Evolutionary conservation across 169 alveolate species (phyloP).

Genomic region (Eimeria acervulina): DNA sequence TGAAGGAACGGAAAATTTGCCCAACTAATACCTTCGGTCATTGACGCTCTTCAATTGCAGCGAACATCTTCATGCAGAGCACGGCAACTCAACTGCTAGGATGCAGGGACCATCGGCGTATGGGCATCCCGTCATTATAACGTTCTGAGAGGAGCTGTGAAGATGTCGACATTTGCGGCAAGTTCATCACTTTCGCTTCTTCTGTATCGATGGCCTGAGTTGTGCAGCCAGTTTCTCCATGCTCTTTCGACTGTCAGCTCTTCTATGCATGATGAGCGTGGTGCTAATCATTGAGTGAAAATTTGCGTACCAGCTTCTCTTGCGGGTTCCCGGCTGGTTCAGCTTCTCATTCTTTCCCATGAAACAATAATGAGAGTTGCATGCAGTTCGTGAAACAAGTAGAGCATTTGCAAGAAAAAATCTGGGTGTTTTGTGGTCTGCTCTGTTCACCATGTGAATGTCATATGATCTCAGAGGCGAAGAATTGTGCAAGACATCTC

Average conservation of each 20-base stretch:
- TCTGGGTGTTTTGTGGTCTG: not conserved
- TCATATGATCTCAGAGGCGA: conserved; percentile 55
- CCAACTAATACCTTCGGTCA: not conserved
- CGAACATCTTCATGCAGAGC: not conserved
- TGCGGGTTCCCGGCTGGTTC: not conserved
- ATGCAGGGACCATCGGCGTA: not conserved
- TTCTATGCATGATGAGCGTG: not conserved
- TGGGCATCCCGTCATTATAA: not conserved
- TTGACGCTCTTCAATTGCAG: not conserved
- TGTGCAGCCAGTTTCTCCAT: not conserved
- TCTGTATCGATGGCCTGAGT: not conserved
- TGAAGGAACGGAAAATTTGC: not conserved
- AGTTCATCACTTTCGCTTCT: not conserved
- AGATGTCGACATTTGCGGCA: conserved; percentile 76
- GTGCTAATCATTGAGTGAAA: not conserved
- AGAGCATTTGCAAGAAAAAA: not conserved
- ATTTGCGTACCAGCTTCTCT: not conserved
- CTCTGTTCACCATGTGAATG: not conserved
- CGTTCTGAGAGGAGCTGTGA: not conserved
- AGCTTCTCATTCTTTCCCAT: not conserved
- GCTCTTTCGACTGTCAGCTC: not conserved
- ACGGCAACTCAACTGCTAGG: not conserved
- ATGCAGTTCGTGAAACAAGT: not conserved
- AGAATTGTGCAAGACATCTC: conserved; percentile 81
- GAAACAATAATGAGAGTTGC: not conserved